phyloP scores from a whole-genome alignment of 441 rosid genomes.

The Arabidopsis lyrata region DNA sequence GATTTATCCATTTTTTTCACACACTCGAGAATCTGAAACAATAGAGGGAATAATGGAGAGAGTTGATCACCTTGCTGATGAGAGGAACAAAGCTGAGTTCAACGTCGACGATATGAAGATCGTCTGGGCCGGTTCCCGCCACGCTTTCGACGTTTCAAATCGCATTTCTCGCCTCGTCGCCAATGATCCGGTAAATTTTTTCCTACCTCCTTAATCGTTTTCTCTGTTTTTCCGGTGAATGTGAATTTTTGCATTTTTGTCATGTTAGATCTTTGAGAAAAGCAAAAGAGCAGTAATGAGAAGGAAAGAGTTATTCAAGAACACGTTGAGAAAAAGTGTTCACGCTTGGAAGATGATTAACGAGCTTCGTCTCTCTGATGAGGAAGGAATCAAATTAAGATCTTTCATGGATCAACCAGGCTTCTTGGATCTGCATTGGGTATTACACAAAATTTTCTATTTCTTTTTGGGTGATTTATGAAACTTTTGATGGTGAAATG shows the following conservation, averaged over 20 bases:
- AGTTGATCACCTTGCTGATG: conserved; percentile 63
- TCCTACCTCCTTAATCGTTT: background rate
- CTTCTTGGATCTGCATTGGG: conserved; percentile 86
- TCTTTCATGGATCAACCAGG: conserved; percentile 75
- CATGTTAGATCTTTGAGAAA: conserved; percentile 68
- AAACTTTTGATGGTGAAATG: background rate
- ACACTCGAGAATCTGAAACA: background rate
- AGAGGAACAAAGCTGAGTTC: conserved; percentile 72
- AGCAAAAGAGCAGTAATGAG: conserved; percentile 65
- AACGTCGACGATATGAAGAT: conserved; percentile 78
- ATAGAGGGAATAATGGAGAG: conserved; percentile 44
- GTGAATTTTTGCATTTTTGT: background rate
- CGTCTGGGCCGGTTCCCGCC: conserved; percentile 85
- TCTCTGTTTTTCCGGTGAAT: conserved; percentile 6
- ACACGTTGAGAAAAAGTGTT: conserved; percentile 71
- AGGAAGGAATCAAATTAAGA: conserved; percentile 62
- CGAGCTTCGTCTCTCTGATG: conserved; percentile 81
- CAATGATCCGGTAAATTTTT: conserved; percentile 65
- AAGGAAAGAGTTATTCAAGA: conserved; percentile 84
- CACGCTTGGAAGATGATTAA: conserved; percentile 78
- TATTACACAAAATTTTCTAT: conserved; percentile 26
- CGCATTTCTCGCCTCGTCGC: conserved; percentile 82
- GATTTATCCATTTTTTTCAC: background rate
- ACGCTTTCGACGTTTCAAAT: conserved; percentile 62
- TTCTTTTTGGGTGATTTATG: conserved; percentile 9